phyloP scores from a whole-genome alignment of 139 green algal species.

The Diplosphaera chodatii region DNA sequence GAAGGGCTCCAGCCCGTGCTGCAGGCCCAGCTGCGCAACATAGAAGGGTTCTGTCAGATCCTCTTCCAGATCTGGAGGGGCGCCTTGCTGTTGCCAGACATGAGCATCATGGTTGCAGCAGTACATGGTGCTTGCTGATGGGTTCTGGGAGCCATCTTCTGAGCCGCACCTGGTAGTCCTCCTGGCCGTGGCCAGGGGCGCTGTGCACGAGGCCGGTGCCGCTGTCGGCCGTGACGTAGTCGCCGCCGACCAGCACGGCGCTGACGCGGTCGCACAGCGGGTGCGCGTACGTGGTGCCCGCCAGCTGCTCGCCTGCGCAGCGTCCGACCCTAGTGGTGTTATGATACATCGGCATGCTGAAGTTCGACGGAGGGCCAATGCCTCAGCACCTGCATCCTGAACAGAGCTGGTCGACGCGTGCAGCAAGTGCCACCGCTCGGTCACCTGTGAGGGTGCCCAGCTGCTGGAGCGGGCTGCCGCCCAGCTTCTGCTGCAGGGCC shows the following conservation, averaged over 20 bases:
- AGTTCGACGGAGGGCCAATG: no score
- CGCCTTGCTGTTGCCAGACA: no score
- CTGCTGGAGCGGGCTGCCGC: constrained; percentile 27
- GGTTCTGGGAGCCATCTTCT: no score
- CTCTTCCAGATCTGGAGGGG: no score
- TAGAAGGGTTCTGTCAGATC: no score
- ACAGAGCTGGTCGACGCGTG: no score
- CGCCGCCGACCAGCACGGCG: constrained; percentile 86
- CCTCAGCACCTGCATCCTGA: no score
- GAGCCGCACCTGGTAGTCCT: constrained; percentile 93
- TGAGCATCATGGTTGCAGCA: no score
- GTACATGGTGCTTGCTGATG: no score
- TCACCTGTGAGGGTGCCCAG: constrained; percentile 55
- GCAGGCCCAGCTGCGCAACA: constrained; percentile 31
- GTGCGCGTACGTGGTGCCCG: constrained; percentile 81
- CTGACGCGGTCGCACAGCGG: constrained; percentile 74
- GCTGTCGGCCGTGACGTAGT: constrained; percentile 98
- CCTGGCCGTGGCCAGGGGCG: constrained; percentile 89
- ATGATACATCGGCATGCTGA: no score
- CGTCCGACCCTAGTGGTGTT: no score
- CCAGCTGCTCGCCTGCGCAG: constrained; percentile 40
- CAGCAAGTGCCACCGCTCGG: no score
- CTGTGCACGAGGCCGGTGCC: constrained; percentile 98
- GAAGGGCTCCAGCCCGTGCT: constrained; percentile 79
- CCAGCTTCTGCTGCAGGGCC: constrained; percentile 63